These are phyloP conservation scores for Cryptosporidium tyzzeri DNA, from an alignment of 169 alveolate genomes.

Conservation along the genomic window DNA sequence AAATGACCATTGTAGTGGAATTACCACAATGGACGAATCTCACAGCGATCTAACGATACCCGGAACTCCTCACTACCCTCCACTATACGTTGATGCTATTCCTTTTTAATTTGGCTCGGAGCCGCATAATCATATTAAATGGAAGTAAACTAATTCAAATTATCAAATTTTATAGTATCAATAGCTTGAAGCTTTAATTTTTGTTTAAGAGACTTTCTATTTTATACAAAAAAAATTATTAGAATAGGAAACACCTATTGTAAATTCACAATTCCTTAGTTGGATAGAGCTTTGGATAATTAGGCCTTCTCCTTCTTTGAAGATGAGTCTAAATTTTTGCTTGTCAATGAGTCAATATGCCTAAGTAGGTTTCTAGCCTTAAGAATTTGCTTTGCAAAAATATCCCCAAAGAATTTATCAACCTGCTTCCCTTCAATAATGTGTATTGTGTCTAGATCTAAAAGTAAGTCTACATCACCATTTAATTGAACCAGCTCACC, in stretches of 20 bases:
- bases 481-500: constrained; percentile 46
- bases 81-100: constrained; percentile 76
- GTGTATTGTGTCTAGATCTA: constrained; percentile 66
- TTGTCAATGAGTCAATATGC: constrained; percentile 49
- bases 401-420: constrained; percentile 66
- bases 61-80: constrained; percentile 75
- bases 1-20: constrained; percentile 74
- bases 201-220: background rate
- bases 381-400: constrained; percentile 67
- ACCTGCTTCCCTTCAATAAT: constrained; percentile 69
- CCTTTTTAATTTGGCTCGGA: constrained; percentile 66
- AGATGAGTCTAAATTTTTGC: constrained; percentile 18
- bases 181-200: constrained; percentile 29
- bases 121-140: background rate
- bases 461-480: constrained; percentile 56
- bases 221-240: constrained; percentile 8
- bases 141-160: constrained; percentile 30
- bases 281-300: background rate
- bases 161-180: constrained; percentile 36
- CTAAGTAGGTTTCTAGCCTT: constrained; percentile 68
- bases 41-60: constrained; percentile 74
- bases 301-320: constrained; percentile 56
- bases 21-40: constrained; percentile 73
- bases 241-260: background rate
- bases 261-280: background rate